These are phyloP conservation scores for Rhodotorula sp. DNA, from an alignment of 1,284 basidiomycete species.

Conservation along the genomic window DNA sequence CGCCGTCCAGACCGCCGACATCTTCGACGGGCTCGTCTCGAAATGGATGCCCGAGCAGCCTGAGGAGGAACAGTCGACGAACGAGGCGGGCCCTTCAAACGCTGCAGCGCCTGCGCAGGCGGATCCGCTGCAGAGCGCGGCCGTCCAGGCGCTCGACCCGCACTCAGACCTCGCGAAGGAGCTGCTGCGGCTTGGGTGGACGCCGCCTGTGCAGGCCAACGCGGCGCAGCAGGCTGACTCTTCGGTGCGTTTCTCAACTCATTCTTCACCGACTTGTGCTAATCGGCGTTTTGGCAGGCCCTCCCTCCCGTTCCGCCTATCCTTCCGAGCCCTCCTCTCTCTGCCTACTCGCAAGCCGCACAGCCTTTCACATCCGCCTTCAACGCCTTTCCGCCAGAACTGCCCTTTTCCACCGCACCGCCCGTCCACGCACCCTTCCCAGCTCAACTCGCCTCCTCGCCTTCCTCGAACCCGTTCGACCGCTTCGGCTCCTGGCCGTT, in stretches of 20 bases:
- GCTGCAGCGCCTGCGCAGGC: no score
- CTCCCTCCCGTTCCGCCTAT: background rate
- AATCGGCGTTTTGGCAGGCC: background rate
- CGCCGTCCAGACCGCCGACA: constrained; percentile 11
- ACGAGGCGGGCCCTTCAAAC: background rate
- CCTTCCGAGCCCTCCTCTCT: background rate
- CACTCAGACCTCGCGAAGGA: constrained; percentile 9
- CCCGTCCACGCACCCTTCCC: background rate
- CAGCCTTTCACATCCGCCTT: no score
- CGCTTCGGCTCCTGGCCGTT: background rate
- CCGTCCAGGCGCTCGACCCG: constrained; percentile 10
- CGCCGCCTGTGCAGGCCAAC: background rate
- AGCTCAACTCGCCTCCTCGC: background rate
- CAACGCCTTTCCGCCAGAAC: no score
- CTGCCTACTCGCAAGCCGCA: background rate
- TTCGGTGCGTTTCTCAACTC: no score
- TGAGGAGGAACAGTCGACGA: background rate
- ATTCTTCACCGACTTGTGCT: no score
- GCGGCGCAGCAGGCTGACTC: background rate
- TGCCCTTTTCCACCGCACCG: background rate
- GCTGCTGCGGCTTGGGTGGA: constrained; percentile 18
- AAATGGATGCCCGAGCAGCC: constrained; percentile 4
- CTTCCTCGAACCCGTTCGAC: background rate
- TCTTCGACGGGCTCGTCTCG: constrained; percentile 16
- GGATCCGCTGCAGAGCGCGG: background rate